These are phyloP conservation scores for Ceratobasidium sp. DNA, from an alignment of 1,284 basidiomycete species.

Conservation along the genomic window DNA sequence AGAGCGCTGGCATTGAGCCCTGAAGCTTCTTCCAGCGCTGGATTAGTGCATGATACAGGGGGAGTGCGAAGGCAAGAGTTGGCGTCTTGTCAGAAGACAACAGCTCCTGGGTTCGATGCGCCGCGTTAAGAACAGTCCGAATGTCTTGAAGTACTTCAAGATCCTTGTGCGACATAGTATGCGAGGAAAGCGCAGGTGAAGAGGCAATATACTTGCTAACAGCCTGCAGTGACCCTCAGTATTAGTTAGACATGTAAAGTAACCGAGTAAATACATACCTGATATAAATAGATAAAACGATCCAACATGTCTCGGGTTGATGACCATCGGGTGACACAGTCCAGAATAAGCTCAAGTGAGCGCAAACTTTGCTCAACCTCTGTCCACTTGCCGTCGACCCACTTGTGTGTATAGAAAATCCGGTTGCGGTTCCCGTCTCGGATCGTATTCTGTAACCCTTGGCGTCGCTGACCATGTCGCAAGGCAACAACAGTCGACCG, in stretches of 20 bases:
- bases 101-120: constrained; percentile 43
- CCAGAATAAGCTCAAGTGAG: constrained; percentile 29
- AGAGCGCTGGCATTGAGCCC: constrained; percentile 17
- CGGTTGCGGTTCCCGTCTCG: constrained; percentile 8
- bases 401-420: constrained; percentile 17
- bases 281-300: constrained; percentile 8
- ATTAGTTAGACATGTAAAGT: background rate
- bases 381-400: background rate
- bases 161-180: constrained; percentile 5
- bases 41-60: constrained; percentile 21
- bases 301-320: constrained; percentile 9
- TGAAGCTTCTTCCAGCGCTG: constrained; percentile 4
- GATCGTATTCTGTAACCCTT: constrained; percentile 13
- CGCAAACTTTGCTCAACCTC: background rate
- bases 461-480: constrained; percentile 6
- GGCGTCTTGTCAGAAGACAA: constrained; percentile 46
- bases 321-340: constrained; percentile 19
- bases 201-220: constrained; percentile 7
- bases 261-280: background rate
- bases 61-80: constrained; percentile 38
- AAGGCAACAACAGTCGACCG: constrained; percentile 14
- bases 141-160: constrained; percentile 38
- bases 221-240: background rate
- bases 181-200: background rate
- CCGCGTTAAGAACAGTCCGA: background rate